These are phyloP conservation scores for Rehmannia glutinosa DNA, from an alignment of 257 asterid genomes.

Conservation along the genomic window DNA sequence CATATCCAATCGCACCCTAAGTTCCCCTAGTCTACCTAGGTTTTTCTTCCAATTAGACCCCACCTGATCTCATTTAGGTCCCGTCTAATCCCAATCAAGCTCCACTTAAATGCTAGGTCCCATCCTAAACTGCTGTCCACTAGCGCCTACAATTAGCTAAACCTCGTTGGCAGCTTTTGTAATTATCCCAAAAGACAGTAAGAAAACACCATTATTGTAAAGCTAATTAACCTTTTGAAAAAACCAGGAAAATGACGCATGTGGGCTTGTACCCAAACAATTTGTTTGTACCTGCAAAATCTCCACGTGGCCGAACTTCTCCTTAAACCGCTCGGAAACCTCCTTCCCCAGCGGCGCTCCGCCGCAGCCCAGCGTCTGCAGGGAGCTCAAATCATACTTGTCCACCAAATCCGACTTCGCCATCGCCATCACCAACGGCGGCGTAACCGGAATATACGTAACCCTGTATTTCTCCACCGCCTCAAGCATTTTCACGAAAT, in stretches of 20 bases:
- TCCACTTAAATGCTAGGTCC: no score
- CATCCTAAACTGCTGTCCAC: no score
- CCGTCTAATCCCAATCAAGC: no score
- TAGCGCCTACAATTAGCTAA: no score
- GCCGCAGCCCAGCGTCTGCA: slow-evolving; percentile 61
- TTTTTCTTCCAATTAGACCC: no score
- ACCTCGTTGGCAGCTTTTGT: no score
- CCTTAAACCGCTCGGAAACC: slow-evolving; percentile 50
- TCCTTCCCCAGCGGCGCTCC: slow-evolving; percentile 97
- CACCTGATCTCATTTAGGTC: no score
- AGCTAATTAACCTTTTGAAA: neutral
- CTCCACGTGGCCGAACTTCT: slow-evolving; percentile 53
- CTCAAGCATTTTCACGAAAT: slow-evolving; percentile 65
- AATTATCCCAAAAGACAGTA: neutral
- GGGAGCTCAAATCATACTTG: slow-evolving; percentile 65
- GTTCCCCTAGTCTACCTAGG: no score
- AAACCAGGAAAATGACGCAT: neutral
- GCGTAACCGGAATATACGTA: slow-evolving; percentile 70
- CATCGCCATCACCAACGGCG: slow-evolving; percentile 86
- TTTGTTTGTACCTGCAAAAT: slow-evolving; percentile 53
- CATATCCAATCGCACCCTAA: no score
- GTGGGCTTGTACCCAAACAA: neutral
- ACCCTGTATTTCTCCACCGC: slow-evolving; percentile 65
- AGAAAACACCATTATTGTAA: neutral
- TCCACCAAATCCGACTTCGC: slow-evolving; percentile 66